Evolutionary conservation across 768 basidiomycete genomes (phyloP), one percentile per base, ranked within the genome.

Genomic region (Boletus rubroflammeus): DNA sequence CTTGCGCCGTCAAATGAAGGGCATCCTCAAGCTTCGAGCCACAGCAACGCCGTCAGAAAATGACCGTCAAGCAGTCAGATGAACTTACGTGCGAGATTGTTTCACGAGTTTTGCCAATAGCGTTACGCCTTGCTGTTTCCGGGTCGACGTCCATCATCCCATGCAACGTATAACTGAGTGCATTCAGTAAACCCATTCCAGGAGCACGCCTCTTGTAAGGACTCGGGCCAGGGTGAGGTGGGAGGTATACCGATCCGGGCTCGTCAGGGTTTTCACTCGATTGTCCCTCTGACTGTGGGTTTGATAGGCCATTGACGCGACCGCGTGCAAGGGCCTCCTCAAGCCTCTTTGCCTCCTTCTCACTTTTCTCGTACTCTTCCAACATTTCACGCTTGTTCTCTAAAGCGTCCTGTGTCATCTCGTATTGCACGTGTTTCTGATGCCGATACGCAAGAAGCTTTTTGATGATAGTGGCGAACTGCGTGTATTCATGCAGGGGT

Each of bases 91-190:
- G 91, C n/a, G 93, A 92, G 57, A 98, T 97, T 19, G 82, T 83
- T 73, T 98, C 96, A 61, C 91, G 82, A 5, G 93, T 94, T 76
- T 97, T 98, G 57, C 88, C 88, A 59, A 99, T 98, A 49, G 86
- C 83, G 65, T 89, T 98, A 58, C 97, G 79, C 56, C 97, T 78
- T 6, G 96, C 95, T 17, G 90, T 91, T 75, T 98, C 97, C 3
- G 97, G 97, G 72, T 99, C 97, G 17, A 90, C 90, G 62, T 99
- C 97, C 87, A 99, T 98, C 86, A 98, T 95, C 5, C 96, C 95
- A 61, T 95, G 93, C 51, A 99, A 70, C 23, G 94, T 95, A 72
- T 97, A 95, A 65, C 88, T 93, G 40, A 99, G 75, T 15, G 97
- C 97, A 61, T 85, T 93, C 34, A 99, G 64, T 23, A 99, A 73